phyloP scores from a whole-genome alignment of 176 grass and related monocot genomes.

The Cymbopogon citratus region DNA sequence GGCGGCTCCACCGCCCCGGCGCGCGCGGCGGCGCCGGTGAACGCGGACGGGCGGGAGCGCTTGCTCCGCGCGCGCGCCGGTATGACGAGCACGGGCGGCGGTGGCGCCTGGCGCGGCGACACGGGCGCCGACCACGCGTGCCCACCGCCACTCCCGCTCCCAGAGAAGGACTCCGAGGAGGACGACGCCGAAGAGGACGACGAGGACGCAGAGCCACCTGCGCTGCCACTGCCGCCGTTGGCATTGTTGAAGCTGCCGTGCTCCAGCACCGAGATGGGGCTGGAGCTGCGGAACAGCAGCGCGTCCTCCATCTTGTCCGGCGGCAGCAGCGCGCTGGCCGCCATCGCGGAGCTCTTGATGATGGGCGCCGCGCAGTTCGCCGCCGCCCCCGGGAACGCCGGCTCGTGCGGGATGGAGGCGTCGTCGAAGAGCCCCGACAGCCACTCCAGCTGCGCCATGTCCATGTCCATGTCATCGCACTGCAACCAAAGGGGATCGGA shows the following conservation, averaged over 20 bases:
- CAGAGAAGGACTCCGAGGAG: constrained; percentile 58
- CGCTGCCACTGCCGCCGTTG: not conserved
- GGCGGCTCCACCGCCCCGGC: not conserved
- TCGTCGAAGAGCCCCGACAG: constrained; percentile 73
- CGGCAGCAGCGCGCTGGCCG: constrained; percentile 30
- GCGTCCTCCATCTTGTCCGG: constrained; percentile 34
- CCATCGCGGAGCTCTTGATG: constrained; percentile 35
- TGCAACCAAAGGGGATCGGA: constrained; percentile 20
- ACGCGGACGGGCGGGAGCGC: constrained; percentile 55
- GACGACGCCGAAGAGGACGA: constrained; percentile 61
- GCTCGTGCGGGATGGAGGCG: constrained; percentile 55
- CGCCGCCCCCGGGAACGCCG: constrained; percentile 4
- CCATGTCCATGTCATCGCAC: constrained; percentile 82
- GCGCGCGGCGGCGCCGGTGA: constrained; percentile 24
- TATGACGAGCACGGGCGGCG: constrained; percentile 47
- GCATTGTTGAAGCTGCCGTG: constrained; percentile 37
- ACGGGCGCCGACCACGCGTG: constrained; percentile 30
- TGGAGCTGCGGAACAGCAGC: constrained; percentile 68
- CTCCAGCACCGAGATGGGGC: constrained; percentile 84
- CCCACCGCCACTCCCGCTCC: constrained; percentile 4
- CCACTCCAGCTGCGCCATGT: constrained; percentile 94
- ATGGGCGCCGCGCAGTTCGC: not conserved
- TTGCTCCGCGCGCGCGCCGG: constrained; percentile 80
- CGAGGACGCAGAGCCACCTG: constrained; percentile 40
- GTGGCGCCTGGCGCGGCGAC: constrained; percentile 46